phyloP scores from a whole-genome alignment of 768 basidiomycete species.

The Pleurotus tuoliensis region DNA sequence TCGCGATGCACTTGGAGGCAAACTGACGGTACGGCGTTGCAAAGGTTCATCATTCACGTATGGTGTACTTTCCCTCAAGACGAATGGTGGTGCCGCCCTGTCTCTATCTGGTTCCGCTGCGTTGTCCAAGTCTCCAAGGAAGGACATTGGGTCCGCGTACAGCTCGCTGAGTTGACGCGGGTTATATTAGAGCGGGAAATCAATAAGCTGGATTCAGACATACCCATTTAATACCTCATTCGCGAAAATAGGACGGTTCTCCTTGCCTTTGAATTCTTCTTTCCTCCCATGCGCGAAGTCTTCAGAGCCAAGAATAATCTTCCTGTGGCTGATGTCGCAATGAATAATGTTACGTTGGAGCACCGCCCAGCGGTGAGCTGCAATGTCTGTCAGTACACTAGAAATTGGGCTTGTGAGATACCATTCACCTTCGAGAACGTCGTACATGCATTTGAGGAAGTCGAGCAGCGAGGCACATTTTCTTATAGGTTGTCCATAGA shows the following conservation, averaged over 20 bases:
- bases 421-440: not conserved
- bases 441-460: constrained; percentile 4
- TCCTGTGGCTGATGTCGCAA: not conserved
- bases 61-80: not conserved
- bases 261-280: not conserved
- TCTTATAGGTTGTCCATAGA: not conserved
- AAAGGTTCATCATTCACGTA: not conserved
- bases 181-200: not conserved
- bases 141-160: too few species aligned
- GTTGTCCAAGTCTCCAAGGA: too few species aligned
- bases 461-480: not conserved
- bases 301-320: not conserved
- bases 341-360: not conserved
- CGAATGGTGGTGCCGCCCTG: too few species aligned
- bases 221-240: not conserved
- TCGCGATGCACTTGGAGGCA: too few species aligned
- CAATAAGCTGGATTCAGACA: not conserved
- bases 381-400: not conserved
- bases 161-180: too few species aligned
- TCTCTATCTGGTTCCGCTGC: too few species aligned
- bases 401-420: not conserved
- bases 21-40: not conserved
- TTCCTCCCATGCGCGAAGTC: not conserved
- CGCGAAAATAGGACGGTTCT: not conserved
- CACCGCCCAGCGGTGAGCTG: constrained; percentile 2